Conservation (phyloP, 352 stramenopile genomes). For the Pythium utonaiense region DNA sequence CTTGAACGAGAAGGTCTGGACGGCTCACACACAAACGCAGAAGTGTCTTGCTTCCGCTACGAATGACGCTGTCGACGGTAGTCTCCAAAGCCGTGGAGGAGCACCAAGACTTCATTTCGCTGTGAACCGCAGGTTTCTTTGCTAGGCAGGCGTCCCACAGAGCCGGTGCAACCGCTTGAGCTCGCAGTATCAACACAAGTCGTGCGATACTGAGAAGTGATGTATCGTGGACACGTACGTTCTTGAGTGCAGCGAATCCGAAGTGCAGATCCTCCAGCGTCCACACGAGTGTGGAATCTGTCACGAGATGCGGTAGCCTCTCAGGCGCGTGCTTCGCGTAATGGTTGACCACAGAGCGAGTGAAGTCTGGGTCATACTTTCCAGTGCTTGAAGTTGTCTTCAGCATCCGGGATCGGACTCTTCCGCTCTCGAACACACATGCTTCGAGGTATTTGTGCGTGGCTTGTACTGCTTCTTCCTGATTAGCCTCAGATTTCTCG, state of each 20-base stretch:
- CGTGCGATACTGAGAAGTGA: conserved; percentile 55
- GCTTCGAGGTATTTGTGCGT: conserved; percentile 70
- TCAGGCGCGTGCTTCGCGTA: conserved; percentile 76
- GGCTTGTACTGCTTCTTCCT: conserved; percentile 22
- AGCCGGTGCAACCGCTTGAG: conserved; percentile 22
- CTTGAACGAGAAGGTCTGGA: conserved; percentile 52
- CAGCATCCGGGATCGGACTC: conserved; percentile 4
- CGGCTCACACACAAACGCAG: conserved; percentile 56
- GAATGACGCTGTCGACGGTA: conserved; percentile 5
- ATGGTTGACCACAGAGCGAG: conserved; percentile 59
- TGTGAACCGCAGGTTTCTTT: not conserved
- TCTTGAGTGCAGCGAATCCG: conserved; percentile 49
- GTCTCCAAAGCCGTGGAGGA: conserved; percentile 3
- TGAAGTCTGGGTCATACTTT: conserved; percentile 33
- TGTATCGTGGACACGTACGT: conserved; percentile 35
- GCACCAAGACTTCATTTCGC: conserved; percentile 3
- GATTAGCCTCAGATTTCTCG: conserved; percentile 17
- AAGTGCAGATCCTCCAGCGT: conserved; percentile 67
- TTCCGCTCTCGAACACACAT: conserved; percentile 46
- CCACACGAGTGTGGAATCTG: conserved; percentile 72
- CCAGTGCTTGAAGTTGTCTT: conserved; percentile 1
- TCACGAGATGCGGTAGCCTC: conserved; percentile 63
- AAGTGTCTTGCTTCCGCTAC: conserved; percentile 23
- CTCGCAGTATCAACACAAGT: conserved; percentile 62
- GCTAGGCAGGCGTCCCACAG: conserved; percentile 21